Evolutionary conservation across 176 grass and related monocot genomes (phyloP).

Genomic region (Tillandsia fasciculata): DNA sequence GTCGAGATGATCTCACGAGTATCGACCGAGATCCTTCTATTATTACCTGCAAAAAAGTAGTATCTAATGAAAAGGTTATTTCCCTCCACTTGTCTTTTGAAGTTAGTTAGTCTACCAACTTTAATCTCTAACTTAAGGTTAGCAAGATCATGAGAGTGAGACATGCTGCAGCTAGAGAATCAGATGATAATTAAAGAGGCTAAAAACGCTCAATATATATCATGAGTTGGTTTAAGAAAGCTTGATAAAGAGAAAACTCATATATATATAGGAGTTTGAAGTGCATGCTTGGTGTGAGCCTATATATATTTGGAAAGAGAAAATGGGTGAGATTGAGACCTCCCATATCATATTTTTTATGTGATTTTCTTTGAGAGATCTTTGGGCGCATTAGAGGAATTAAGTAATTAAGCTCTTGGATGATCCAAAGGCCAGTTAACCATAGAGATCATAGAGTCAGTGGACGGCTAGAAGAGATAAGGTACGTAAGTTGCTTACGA

Average conservation of each 20-base stretch:
- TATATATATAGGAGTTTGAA: not conserved
- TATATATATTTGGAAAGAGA: not conserved
- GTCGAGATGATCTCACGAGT: constrained; percentile 33
- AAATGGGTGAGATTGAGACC: not conserved
- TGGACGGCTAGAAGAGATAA: no score
- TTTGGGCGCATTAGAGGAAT: not conserved
- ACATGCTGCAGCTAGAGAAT: constrained; percentile 11
- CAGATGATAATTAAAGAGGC: no score
- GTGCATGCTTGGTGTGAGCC: not conserved
- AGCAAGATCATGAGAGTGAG: constrained; percentile 5
- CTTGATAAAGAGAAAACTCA: not conserved
- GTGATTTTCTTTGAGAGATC: not conserved
- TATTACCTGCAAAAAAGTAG: constrained; percentile 32
- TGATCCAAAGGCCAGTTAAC: not conserved
- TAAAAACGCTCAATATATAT: no score
- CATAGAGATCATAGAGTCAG: not conserved
- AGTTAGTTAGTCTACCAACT: constrained; percentile 22
- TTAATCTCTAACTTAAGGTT: constrained; percentile 35
- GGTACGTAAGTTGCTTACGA: no score
- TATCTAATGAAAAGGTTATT: constrained; percentile 41
- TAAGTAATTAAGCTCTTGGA: not conserved
- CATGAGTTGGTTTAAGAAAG: not conserved
- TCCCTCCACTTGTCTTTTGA: not conserved
- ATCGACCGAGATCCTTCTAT: constrained; percentile 42
- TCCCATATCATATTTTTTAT: not conserved